Evolutionary conservation across 2,329 filamentous ascomycete genomes (phyloP).

Genomic region (Hypomyces perniciosus): DNA sequence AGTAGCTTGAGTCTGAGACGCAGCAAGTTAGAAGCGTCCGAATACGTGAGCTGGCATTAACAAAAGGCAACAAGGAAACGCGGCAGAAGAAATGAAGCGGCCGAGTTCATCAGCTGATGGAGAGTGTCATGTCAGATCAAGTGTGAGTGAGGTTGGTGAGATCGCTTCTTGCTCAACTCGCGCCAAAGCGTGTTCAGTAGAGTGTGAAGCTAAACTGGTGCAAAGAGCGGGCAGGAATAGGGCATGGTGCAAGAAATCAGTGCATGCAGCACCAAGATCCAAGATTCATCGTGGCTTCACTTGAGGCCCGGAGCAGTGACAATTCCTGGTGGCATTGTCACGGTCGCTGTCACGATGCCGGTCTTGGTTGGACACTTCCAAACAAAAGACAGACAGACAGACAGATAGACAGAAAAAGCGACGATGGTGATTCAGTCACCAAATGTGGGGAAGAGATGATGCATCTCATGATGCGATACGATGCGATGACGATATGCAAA

Average conservation of each 20-base stretch:
- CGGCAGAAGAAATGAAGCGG: no score
- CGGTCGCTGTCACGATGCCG: constrained; percentile 13
- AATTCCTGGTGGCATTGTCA: constrained; percentile 9
- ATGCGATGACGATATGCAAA: constrained; percentile 5
- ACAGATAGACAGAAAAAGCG: not conserved
- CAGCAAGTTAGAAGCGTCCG: no score
- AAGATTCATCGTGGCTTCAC: constrained; percentile 9
- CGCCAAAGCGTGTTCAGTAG: not conserved
- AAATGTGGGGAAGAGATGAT: not conserved
- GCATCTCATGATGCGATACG: not conserved
- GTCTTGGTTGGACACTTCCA: not conserved
- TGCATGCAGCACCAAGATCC: not conserved
- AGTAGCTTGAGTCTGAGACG: no score
- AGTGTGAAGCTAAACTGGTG: not conserved
- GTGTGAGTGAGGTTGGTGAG: not conserved
- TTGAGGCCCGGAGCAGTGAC: constrained; percentile 5
- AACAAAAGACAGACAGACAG: not conserved
- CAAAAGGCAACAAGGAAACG: no score
- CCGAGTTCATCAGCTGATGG: not conserved
- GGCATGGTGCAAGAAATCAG: not conserved
- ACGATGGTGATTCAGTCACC: constrained; percentile 21
- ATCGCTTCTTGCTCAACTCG: not conserved
- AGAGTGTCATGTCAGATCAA: not conserved
- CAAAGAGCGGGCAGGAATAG: not conserved
- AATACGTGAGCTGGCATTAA: no score